Evolutionary conservation across 176 grass and related monocot species (phyloP).

Genomic region (Rhynchospora breviuscula): DNA sequence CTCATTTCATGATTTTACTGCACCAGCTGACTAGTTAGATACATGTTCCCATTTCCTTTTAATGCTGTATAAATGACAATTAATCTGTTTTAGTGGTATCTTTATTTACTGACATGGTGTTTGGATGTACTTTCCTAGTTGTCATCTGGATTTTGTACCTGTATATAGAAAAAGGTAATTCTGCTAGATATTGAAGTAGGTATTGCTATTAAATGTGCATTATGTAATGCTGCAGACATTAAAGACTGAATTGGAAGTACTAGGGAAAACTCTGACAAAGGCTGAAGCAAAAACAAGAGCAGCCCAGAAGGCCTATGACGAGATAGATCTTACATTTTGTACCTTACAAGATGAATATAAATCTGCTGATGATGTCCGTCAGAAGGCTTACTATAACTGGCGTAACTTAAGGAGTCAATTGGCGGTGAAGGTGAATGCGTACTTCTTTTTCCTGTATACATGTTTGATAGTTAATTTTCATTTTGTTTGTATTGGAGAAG

Average conservation of each 20-base stretch:
- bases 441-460: not conserved
- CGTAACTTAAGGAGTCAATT: constrained; percentile 47
- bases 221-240: constrained; percentile 45
- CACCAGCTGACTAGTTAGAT: not conserved
- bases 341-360: constrained; percentile 50
- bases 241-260: constrained; percentile 75
- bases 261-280: constrained; percentile 49
- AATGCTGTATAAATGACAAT: not conserved
- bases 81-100: not conserved
- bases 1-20: not conserved
- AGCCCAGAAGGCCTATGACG: constrained; percentile 50
- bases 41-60: not conserved
- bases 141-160: constrained; percentile 6
- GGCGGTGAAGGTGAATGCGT: constrained; percentile 48
- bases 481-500: constrained; percentile 21
- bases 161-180: not conserved
- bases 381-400: constrained; percentile 62
- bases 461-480: constrained; percentile 13
- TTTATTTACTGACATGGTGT: not conserved
- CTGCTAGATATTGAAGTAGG: not conserved
- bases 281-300: constrained; percentile 55
- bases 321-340: constrained; percentile 33
- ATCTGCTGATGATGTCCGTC: constrained; percentile 61
- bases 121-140: not conserved
- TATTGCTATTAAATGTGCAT: constrained; percentile 18